Evolutionary conservation across 2,329 filamentous ascomycete genomes (phyloP).

Genomic region (Aspergillus fumigatus): DNA sequence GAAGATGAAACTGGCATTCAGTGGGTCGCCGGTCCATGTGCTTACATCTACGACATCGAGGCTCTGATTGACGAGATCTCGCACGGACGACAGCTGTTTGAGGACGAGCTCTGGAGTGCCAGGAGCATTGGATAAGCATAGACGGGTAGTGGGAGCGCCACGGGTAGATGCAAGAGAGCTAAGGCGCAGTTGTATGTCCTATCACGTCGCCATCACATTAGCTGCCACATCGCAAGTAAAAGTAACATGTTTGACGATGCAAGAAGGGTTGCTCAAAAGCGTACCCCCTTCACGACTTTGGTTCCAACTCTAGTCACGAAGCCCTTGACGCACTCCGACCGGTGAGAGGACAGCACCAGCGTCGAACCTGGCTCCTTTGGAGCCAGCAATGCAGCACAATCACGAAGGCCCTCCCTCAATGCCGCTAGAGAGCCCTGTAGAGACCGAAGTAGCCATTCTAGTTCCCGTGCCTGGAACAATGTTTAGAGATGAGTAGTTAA

Average conservation of each 20-base stretch:
- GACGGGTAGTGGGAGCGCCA: conserved; percentile 47
- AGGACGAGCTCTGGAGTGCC: conserved; percentile 58
- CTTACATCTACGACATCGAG: conserved; percentile 79
- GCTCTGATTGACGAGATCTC: conserved; percentile 74
- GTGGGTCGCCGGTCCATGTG: conserved; percentile 64
- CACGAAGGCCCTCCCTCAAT: conserved; percentile 69
- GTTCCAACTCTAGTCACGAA: conserved; percentile 86
- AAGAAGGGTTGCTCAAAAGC: conserved; percentile 27
- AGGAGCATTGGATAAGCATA: conserved; percentile 50
- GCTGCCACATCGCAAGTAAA: not conserved
- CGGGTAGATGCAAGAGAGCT: conserved; percentile 47
- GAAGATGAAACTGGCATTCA: conserved; percentile 53
- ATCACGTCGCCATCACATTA: conserved; percentile 1
- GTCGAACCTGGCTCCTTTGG: conserved; percentile 83
- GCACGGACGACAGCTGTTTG: conserved; percentile 64
- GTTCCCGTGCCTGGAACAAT: conserved; percentile 48
- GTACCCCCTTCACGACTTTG: conserved; percentile 83
- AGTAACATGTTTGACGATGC: not conserved
- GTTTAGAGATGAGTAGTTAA: conserved; percentile 1
- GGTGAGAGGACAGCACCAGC: conserved; percentile 78
- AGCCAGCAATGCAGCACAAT: conserved; percentile 82
- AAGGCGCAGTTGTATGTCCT: conserved; percentile 75
- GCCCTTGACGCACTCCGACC: conserved; percentile 88
- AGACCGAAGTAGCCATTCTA: conserved; percentile 60
- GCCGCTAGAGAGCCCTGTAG: conserved; percentile 58